Evolutionary conservation across 495 filamentous ascomycete genomes (phyloP), one percentile per base, ranked within the genome.

Genomic region (Chaetomium fimeti): DNA sequence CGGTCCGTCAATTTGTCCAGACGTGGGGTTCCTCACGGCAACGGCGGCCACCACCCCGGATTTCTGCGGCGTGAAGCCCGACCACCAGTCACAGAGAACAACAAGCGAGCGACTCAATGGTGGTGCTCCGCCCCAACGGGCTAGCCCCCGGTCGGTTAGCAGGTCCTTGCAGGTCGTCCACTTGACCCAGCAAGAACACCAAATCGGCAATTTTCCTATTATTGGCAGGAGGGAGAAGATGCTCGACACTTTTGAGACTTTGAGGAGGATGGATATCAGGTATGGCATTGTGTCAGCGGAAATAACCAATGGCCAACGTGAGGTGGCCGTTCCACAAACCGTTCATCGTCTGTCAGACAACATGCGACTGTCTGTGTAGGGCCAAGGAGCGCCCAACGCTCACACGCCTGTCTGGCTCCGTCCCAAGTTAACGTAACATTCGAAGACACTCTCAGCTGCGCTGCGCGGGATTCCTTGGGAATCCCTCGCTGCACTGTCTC

Each of bases 351-450:
- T n/a, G 24, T 29, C 13, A 29, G 27, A 12, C 24, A 28, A 25
- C 27, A 28, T n/a, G 27, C 15, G 11, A 12, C n/a, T n/a, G n/a
- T n/a, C n/a, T n/a, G n/a, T n/a, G n/a, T n/a, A n/a, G n/a, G 25
- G 20, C n/a, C 47, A 20, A 49, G 47, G 16, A 49, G 8, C 9
- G 43, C 43, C 43, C 43, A 15, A 49, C 47, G 47, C 20, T 49
- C 25, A 24, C 20, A 25, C 18, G 9, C n/a, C 25, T 49, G 47
- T 49, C 47, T 47, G 43, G n/a, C 43, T 47, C 43, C 43, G 18
- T 12, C 15, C 42, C 57, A 45, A 47, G 57, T 59, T 59, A 59
- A 59, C 57, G 57, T 59, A 47, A 32, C 57, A 59, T 59, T 59
- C 24, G 20, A 22, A 4, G 12, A 57, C 2, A n/a, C 32, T 36